A percentile compares a stretch with the other conserved stretches of the same genome.
Conservation (phyloP, 805 yeast species). For the Brettanomyces sp. region DNA sequence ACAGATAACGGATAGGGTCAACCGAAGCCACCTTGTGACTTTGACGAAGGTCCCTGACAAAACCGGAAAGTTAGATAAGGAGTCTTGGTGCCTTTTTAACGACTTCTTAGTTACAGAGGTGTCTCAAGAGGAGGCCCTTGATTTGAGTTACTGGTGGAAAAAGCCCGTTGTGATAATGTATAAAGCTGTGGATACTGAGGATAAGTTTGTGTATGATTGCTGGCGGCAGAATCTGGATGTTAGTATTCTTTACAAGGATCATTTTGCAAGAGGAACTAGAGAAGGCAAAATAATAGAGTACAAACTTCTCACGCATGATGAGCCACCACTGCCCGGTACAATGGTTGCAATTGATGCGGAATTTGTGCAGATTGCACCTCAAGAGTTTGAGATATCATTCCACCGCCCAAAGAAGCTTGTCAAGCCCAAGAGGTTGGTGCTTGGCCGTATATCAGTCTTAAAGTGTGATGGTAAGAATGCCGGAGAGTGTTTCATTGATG, state of each 20-base stretch:
- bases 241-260: constrained; percentile 62
- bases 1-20: constrained; percentile 47
- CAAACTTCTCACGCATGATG: constrained; percentile 52
- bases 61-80: constrained; percentile 3
- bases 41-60: constrained; percentile 34
- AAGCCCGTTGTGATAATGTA: constrained; percentile 67
- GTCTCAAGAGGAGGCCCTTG: constrained; percentile 67
- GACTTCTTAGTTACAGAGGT: constrained; percentile 81
- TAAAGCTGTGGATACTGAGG: constrained; percentile 35
- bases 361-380: constrained; percentile 76
- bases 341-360: constrained; percentile 94
- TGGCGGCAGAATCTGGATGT: constrained; percentile 49
- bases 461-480: constrained; percentile 60
- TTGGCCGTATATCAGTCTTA: constrained; percentile 85
- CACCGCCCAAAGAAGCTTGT: constrained; percentile 63
- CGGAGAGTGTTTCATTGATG: constrained; percentile 85
- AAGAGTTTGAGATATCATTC: constrained; percentile 66
- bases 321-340: constrained; percentile 68
- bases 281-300: constrained; percentile 54
- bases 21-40: constrained; percentile 52
- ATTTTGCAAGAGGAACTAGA: constrained; percentile 59
- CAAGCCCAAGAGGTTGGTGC: constrained; percentile 63
- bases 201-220: constrained; percentile 37
- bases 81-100: constrained; percentile 79
- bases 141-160: constrained; percentile 72